Evolutionary conservation across 1,139 yeast genomes (phyloP).

Genomic region (Lodderomyces elongisporus): DNA sequence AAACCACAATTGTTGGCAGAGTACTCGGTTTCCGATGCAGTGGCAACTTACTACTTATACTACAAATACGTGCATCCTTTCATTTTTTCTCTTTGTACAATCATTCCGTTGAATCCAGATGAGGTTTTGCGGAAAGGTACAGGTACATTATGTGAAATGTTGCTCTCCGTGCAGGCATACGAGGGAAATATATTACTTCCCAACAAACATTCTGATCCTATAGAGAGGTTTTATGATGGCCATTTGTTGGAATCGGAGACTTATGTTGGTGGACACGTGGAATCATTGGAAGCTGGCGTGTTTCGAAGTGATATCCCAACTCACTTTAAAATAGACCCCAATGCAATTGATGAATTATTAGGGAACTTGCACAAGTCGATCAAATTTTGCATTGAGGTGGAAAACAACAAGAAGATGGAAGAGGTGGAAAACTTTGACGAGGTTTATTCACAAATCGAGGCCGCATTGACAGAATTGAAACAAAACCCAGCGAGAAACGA

Average conservation of each 20-base stretch:
- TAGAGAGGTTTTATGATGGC: conserved; percentile 90
- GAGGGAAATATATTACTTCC: conserved; percentile 74
- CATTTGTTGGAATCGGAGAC: conserved; percentile 93
- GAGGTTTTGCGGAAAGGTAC: conserved; percentile 96
- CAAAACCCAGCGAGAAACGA: conserved; percentile 64
- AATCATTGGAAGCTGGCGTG: conserved; percentile 95
- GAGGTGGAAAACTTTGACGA: conserved; percentile 81
- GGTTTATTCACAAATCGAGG: conserved; percentile 53
- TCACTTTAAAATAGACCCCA: conserved; percentile 73
- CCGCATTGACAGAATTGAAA: conserved; percentile 53
- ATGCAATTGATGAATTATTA: conserved; percentile 76
- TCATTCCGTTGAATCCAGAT: conserved; percentile 94
- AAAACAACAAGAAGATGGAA: conserved; percentile 62
- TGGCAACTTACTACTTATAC: conserved; percentile 93
- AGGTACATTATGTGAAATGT: conserved; percentile 97
- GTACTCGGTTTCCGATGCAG: conserved; percentile 98
- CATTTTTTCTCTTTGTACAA: conserved; percentile 90
- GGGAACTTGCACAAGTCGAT: conserved; percentile 71
- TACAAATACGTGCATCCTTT: conserved; percentile 98
- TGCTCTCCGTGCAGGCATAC: conserved; percentile 94
- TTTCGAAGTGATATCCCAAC: conserved; percentile 83
- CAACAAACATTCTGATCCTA: conserved; percentile 87
- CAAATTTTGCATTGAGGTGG: conserved; percentile 80
- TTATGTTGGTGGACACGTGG: conserved; percentile 98
- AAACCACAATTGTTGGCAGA: conserved; percentile 90